Evolutionary conservation across 1,284 basidiomycete genomes (phyloP).

Genomic region (Rhizoctonia solani): DNA sequence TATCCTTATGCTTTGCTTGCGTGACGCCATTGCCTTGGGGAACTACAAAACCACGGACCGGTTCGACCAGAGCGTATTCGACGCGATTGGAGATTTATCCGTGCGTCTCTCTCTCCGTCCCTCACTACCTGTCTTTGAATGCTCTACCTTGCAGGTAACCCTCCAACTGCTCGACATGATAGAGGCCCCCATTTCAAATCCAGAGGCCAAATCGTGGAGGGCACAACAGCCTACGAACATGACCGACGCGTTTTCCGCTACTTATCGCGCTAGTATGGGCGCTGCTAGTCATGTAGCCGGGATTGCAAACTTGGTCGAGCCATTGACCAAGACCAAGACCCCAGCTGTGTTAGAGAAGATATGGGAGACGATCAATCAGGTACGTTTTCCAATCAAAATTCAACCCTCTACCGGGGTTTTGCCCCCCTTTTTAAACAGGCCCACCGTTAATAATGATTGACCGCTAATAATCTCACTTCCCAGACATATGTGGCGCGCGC

Average conservation of each 20-base stretch:
- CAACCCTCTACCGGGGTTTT: too few species aligned
- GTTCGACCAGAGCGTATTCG: conserved; percentile 36
- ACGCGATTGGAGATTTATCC: conserved; percentile 38
- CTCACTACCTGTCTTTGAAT: not conserved
- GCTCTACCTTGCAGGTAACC: conserved; percentile 35
- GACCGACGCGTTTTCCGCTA: conserved; percentile 3
- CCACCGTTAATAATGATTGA: too few species aligned
- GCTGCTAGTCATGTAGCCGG: conserved; percentile 30
- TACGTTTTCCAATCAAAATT: not conserved
- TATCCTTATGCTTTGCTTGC: conserved; percentile 34
- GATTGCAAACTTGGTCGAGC: conserved; percentile 26
- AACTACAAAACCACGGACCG: conserved; percentile 28
- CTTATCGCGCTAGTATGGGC: conserved; percentile 8
- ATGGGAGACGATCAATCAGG: conserved; percentile 37
- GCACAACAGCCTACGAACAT: conserved; percentile 25
- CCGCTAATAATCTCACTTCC: not conserved
- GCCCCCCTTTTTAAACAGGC: too few species aligned
- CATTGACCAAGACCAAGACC: conserved; percentile 36
- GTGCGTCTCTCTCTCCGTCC: conserved; percentile 4
- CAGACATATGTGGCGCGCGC: conserved; percentile 34
- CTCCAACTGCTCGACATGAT: conserved; percentile 36
- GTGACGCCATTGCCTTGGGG: conserved; percentile 33
- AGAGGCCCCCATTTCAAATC: conserved; percentile 33
- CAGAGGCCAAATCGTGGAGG: conserved; percentile 27
- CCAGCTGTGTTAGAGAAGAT: conserved; percentile 34